Evolutionary conservation across 768 basidiomycete species (phyloP), one percentile per base, ranked within the genome.

Genomic region (Rhodocollybia butyracea): DNA sequence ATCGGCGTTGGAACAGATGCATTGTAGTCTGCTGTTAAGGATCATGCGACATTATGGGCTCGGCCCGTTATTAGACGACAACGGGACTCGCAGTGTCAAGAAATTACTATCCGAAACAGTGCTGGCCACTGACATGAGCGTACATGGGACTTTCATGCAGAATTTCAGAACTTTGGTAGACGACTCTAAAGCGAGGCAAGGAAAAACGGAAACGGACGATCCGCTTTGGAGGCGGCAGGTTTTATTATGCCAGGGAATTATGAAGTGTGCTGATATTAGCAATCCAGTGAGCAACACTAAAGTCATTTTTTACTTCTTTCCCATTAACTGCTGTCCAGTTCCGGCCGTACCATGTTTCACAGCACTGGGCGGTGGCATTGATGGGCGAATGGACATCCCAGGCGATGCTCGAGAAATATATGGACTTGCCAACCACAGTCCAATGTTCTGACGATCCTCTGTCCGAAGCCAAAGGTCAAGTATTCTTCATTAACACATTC

Each of bases 261-360:
- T 99, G 68, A 98, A 99, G 71, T 97, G 95, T 64, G 94, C 96
- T 17, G 97, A 99, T 72, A 98, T 99, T 64, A 94, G 92, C 67
- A 99, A 99, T 68, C 96, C 97, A 15, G 94, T 97, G 67, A 60
- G 94, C 82, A 17, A 29, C 17, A 26, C 12, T 8, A 53, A 48
- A 12, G 21, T n/a, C 13, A 41, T 41, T 36, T 27, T 55, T 22
- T 56, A 29, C 60, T 27, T 4, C 5, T 32, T 46, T 52, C 38
- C 22, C 10, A 40, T 54, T 27, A 56, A 50, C 61, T 42, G 61
- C 43, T 29, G 3, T 40, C 40, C 52, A 98, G 95, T 88, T 88
- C 59, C 94, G 96, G 19, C 96, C 97, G 1, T 90, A 92, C 59
- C 75, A 83, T n/a, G 91, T 97, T 13, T 92, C 93, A 3, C 84